phyloP scores from a whole-genome alignment of 1,284 basidiomycete genomes.

The Gymnopus androsaceus region DNA sequence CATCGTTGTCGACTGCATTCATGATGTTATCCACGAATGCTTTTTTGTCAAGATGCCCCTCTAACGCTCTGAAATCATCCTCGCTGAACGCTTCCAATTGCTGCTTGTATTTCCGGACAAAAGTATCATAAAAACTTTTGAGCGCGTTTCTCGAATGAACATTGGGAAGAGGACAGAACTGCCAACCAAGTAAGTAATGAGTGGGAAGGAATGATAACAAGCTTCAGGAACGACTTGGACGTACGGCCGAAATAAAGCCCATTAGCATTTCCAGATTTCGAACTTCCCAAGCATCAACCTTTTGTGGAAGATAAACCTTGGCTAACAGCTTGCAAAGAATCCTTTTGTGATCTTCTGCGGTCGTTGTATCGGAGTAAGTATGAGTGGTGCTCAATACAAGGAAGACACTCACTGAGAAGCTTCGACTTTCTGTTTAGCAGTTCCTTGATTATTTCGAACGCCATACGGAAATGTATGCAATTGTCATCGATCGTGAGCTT shows the following conservation, averaged over 20 bases:
- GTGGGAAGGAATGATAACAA: background rate
- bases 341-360: constrained; percentile 76
- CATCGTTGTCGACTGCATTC: too few species aligned
- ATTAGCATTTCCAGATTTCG: constrained; percentile 67
- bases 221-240: constrained; percentile 28
- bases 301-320: constrained; percentile 77
- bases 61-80: constrained; percentile 63
- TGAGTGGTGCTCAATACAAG: background rate
- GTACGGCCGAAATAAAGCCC: constrained; percentile 60
- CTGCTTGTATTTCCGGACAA: constrained; percentile 73
- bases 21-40: constrained; percentile 69
- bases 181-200: background rate
- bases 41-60: constrained; percentile 62
- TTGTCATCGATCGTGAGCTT: constrained; percentile 13
- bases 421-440: constrained; percentile 45
- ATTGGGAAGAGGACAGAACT: constrained; percentile 81
- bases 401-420: constrained; percentile 40
- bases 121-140: constrained; percentile 66
- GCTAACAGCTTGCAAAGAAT: constrained; percentile 68
- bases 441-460: constrained; percentile 33
- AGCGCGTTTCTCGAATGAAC: constrained; percentile 75
- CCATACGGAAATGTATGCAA: constrained; percentile 11
- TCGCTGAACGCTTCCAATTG: constrained; percentile 74
- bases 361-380: background rate
- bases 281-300: constrained; percentile 68